These are phyloP conservation scores for Neotropicomus parvogracilis DNA, from an alignment of 1,284 basidiomycete species.

Conservation along the genomic window DNA sequence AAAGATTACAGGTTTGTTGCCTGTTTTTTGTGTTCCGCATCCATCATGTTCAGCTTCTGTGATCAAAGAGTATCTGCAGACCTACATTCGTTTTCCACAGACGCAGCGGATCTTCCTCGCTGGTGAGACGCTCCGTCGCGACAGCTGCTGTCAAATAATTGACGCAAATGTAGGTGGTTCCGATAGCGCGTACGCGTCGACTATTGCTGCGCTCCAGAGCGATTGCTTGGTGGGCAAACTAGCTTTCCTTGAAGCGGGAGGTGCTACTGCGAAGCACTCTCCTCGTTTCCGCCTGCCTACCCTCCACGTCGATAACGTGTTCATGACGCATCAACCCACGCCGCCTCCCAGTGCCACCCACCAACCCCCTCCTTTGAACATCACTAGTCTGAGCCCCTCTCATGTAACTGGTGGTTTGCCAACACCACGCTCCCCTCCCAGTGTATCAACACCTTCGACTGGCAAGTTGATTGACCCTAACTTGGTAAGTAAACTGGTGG, in stretches of 20 bases:
- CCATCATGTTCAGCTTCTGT: constrained; percentile 2
- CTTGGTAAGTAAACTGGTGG: constrained; percentile 39
- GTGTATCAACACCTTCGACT: constrained; percentile 28
- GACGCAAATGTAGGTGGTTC: constrained; percentile 33
- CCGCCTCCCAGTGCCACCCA: constrained; percentile 31
- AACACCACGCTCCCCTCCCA: constrained; percentile 51
- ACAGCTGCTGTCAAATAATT: not conserved
- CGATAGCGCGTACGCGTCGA: constrained; percentile 45
- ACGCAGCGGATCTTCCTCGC: constrained; percentile 71
- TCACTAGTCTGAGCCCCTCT: constrained; percentile 36
- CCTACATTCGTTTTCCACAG: constrained; percentile 71
- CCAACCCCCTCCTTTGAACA: constrained; percentile 44
- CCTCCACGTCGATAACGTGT: constrained; percentile 59
- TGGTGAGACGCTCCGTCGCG: constrained; percentile 39
- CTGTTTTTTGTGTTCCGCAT: not conserved
- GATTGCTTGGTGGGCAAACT: constrained; percentile 68
- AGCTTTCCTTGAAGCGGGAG: constrained; percentile 52
- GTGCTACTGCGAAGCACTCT: constrained; percentile 44
- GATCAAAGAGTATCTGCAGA: constrained; percentile 65
- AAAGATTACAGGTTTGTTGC: constrained; percentile 67
- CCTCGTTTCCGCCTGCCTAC: constrained; percentile 51
- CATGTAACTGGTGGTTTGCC: constrained; percentile 50
- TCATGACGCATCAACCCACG: constrained; percentile 51
- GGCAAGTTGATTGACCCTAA: constrained; percentile 51
- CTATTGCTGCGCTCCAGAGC: constrained; percentile 49